A percentile compares a stretch with the other conserved stretches of the same genome.
These are phyloP conservation scores for Aspergillus novofumigatus DNA, from an alignment of 2,329 filamentous ascomycete genomes.

Conservation along the genomic window DNA sequence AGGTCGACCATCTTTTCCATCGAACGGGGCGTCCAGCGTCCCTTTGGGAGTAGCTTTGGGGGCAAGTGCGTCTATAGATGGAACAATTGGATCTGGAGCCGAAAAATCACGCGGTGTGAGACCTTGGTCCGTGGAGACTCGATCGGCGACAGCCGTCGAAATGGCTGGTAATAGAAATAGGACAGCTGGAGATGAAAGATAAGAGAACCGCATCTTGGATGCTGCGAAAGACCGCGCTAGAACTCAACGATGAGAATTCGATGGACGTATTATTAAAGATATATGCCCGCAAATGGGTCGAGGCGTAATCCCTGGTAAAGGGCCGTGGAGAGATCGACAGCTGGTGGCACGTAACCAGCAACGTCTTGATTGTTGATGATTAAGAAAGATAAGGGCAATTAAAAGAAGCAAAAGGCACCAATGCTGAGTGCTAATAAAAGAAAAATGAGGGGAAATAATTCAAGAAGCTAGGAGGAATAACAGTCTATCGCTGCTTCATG, in stretches of 20 bases:
- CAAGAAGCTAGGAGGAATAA: neutral
- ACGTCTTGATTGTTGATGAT: neutral
- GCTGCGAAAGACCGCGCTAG: neutral
- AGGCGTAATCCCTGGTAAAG: neutral
- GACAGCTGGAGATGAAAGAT: constrained; percentile 26
- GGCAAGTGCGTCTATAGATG: constrained; percentile 16
- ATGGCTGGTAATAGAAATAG: constrained; percentile 35
- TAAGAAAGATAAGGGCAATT: neutral
- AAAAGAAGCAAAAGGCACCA: neutral
- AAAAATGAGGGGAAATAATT: neutral
- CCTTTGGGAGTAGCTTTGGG: constrained; percentile 41
- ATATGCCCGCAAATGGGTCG: neutral
- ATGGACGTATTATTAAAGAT: neutral
- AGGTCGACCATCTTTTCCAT: constrained; percentile 89
- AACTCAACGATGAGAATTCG: neutral
- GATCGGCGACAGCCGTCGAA: constrained; percentile 21
- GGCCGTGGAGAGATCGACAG: neutral
- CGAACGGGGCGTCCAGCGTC: constrained; percentile 80
- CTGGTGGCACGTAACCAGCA: neutral
- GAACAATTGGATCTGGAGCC: constrained; percentile 12
- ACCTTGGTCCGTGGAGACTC: constrained; percentile 8
- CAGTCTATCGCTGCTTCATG: neutral
- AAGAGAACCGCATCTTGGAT: constrained; percentile 31
- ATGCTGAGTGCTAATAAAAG: neutral
- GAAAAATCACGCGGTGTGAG: constrained; percentile 9